Base-by-base conservation (phyloP, 1,284 basidiomycete species). In the Trichosporon sp. region DNA sequence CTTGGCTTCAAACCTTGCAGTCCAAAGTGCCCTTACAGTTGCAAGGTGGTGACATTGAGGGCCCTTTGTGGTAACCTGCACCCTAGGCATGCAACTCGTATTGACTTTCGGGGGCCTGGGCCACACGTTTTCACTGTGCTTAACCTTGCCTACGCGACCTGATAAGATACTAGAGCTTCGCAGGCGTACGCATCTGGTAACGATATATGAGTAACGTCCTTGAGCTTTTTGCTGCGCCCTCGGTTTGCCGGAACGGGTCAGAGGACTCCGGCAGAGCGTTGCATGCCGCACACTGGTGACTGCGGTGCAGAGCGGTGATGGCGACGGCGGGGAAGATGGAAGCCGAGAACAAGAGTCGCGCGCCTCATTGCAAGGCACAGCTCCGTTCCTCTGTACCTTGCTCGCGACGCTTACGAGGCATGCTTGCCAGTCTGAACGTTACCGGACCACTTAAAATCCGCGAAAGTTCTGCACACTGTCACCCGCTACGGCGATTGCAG, bases 391-490 rank as follows among this genome's bases (percentile, higher is more conserved):
- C 51, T 10, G 51, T 54, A 54, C 51, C 51, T 54, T 11, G 19
- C 19, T 54, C 51, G 51, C 51, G 51, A 26, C 51, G 51, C 51
- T 54, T 54, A 54, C 51, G 51, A 26, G n/a, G 51, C 51, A 54
- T 54, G 51, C 8, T 6, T 10, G 38, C 51, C 14, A n/a, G 16
- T 21, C 11, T 26, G 51, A 16, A 16, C 51, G 51, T 54, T 16
- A 54, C 14, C 51, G 21, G 19, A n/a, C 51, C 51, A 54, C 21
- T 54, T 11, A 54, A 54, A 26, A 26, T 19, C 19, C 51, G 51
- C 51, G 10, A 16, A 14, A 46, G 43, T 6, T 16, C n/a, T 21
- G n/a, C 21, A 10, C 26, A 26, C 26, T 26, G 26, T 26, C 26
- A 21, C 3, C 10, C 51, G 51, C 16, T 54, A 11, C 51, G 51